Evolutionary conservation across 768 basidiomycete species (phyloP).

Genomic region (Trametes elegans): DNA sequence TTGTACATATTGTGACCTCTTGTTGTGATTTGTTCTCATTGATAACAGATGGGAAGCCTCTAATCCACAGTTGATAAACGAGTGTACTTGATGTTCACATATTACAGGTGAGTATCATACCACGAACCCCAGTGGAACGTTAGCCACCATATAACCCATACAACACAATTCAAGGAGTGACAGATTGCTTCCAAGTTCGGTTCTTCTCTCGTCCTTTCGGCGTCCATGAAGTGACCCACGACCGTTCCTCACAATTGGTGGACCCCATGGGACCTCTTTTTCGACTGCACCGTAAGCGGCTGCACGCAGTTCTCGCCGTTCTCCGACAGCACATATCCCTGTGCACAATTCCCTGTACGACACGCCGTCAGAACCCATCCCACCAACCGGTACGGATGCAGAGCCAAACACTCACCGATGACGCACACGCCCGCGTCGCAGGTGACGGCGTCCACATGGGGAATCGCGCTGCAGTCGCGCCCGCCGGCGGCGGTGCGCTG

Average conservation of each 20-base stretch:
- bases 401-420: conserved; percentile 31
- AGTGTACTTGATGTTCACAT: too few species aligned
- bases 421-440: conserved; percentile 37
- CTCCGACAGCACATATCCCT: background rate
- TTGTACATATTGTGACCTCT: background rate
- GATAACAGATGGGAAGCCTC: background rate
- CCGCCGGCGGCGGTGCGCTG: conserved; percentile 31
- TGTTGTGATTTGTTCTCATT: background rate
- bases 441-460: conserved; percentile 36
- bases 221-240: too few species aligned
- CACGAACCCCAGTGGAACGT: too few species aligned
- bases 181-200: too few species aligned
- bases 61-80: too few species aligned
- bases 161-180: too few species aligned
- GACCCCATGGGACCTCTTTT: background rate
- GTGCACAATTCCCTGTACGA: background rate
- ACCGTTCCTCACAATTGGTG: background rate
- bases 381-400: background rate
- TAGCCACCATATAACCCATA: too few species aligned
- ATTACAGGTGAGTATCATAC: too few species aligned
- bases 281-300: background rate
- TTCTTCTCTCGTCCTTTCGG: too few species aligned
- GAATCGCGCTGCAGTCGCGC: conserved; percentile 44
- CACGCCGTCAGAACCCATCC: background rate
- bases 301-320: background rate